Base-by-base conservation (phyloP, 2,329 filamentous ascomycete genomes). In the Acephala macrosclerotiorum region DNA sequence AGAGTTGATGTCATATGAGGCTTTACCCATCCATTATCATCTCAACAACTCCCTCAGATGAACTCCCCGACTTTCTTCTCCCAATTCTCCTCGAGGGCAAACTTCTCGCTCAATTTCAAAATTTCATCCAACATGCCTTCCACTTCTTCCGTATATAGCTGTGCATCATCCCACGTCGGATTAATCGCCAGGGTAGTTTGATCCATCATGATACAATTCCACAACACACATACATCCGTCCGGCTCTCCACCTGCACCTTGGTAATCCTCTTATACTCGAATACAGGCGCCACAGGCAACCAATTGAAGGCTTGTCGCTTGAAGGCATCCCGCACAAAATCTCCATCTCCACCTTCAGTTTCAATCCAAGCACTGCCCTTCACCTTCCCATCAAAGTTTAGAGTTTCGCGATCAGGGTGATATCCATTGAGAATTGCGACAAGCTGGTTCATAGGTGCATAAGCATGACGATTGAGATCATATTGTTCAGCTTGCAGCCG, bases 81-180 rank as follows among this genome's bases (percentile, higher is more conserved):
- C 63, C 63, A 65, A 33, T 61, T 65, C 14, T 51, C 33, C 42
- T 58, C 58, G 26, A 8, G 40, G 6, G 63, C 51, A 49, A 65
- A 65, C 12, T 33, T 59, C 87, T 59, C 55, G 5, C 56, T 9
- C n/a, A 62, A 35, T 20, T 22, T 60, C 47, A 64, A 22, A 38
- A 67, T 33, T 42, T 62, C 58, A 58, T 45, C 45, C 53, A 64
- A 40, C 29, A 66, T 53, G 16, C 59, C 61, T 36, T 68, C 61
- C 20, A 64, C 33, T 22, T 68, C 66, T 3, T 33, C 35, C 16
- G 33, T 42, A 20, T 59, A 33, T 16, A 64, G 38, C 36, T 68
- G 60, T 25, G 64, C 63, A 64, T 62, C 58, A 47, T 68, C 60
- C 63, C 57, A 68, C 33, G 58, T 63, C 25, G 55, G 51, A 64